phyloP scores from a whole-genome alignment of 2,329 filamentous ascomycete species.

The Aureobasidium subglaciale region DNA sequence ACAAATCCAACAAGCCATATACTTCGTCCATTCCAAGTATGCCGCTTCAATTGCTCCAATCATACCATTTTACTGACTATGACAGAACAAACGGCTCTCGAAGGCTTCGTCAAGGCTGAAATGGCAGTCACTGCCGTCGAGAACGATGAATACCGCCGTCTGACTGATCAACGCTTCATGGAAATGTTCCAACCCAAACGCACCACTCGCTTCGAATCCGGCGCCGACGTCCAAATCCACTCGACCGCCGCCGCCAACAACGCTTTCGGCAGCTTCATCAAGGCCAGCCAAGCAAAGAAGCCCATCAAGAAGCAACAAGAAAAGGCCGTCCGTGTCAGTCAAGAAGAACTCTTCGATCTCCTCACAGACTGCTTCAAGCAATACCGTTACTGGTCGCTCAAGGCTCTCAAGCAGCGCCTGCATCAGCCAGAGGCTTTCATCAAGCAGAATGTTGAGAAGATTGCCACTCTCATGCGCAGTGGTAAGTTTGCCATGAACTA shows the following conservation, averaged over 20 bases:
- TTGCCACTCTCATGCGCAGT: conserved; percentile 74
- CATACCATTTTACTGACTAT: neutral
- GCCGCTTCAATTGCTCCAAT: neutral
- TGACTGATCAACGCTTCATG: conserved; percentile 48
- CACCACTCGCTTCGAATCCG: conserved; percentile 42
- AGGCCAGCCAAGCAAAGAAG: conserved; percentile 24
- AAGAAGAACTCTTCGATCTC: conserved; percentile 78
- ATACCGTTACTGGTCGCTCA: conserved; percentile 93
- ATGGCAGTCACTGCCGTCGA: conserved; percentile 68
- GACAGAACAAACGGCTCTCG: conserved; percentile 69
- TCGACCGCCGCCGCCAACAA: conserved; percentile 29
- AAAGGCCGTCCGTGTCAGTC: conserved; percentile 84
- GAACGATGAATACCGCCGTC: conserved; percentile 59
- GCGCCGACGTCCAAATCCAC: conserved; percentile 32
- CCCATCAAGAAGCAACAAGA: conserved; percentile 52
- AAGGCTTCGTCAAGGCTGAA: conserved; percentile 67
- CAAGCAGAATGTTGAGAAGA: conserved; percentile 72
- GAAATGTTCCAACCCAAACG: conserved; percentile 37
- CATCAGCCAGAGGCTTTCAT: conserved; percentile 91
- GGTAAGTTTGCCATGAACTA: conserved; percentile 82
- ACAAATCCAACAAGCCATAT: conserved; percentile 25
- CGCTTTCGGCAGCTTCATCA: conserved; percentile 29
- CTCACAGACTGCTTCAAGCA: conserved; percentile 77
- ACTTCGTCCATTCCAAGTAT: conserved; percentile 19
- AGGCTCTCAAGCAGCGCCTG: conserved; percentile 66